Evolutionary conservation across 2,329 filamentous ascomycete genomes (phyloP), one percentile per base, ranked within the genome.

Genomic region (Neopestalotiopsis rosae): DNA sequence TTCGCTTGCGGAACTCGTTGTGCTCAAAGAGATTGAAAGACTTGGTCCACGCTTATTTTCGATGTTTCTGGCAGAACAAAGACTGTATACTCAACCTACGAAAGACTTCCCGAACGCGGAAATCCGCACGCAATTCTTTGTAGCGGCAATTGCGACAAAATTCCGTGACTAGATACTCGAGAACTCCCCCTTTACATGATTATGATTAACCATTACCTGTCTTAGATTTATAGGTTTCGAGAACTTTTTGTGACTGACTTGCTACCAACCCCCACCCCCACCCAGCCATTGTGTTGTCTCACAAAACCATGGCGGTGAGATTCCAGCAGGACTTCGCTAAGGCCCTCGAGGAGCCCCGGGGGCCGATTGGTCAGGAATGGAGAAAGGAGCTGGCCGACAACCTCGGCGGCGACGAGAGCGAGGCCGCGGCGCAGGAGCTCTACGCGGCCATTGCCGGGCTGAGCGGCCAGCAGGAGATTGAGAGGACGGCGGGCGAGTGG

Each of bases 1-100:
- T 32, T 59, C 30, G 57, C 57, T 59, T 59, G 24, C 57, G 57
- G 57, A 59, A 59, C 13, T 14, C 14, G 24, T 17, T 12, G 6
- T 38, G 34, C 45, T 40, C 61, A 62, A 62, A 42, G 34, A 62
- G 38, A 24, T 13, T 12, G 13, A 32, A 64, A 64, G 61, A 49
- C 24, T 28, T 28, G 2, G 24, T 3, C 24, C 24, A 4, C 20
- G 20, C 7, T 64, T 4, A 14, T 24, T 28, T 28, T 64, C 40
- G 34, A 64, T 28, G 20, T 20, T 64, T 45, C 30, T 64, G 61
- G 40, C 3, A 17, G 28, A 13, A 64, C 61, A 64, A 64, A 64
- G 61, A 38, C 5, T 7, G 24, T 28, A 38, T 38, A 6, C 14
- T n/a, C n/a, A n/a, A 17, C 13, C 3, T 13, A 34, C 28, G 17